Evolutionary conservation across 2,329 filamentous ascomycete species (phyloP).

Genomic region (Sporothrix mexicana): DNA sequence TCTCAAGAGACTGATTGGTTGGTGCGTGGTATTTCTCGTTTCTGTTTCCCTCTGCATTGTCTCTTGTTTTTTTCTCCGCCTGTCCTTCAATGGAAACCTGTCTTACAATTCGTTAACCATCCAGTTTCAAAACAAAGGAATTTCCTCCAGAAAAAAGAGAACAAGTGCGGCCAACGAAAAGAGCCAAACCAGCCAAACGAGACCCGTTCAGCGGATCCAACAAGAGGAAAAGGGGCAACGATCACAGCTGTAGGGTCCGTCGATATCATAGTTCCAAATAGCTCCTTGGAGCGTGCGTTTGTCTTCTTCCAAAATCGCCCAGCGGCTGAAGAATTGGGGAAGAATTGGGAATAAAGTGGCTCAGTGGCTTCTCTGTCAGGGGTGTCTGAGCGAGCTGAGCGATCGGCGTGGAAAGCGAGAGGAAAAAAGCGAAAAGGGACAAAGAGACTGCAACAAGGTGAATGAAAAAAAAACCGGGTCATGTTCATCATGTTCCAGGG

Average conservation of each 20-base stretch:
- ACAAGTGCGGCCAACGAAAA: background rate
- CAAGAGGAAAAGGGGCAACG: background rate
- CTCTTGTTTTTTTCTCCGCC: background rate
- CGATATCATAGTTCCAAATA: background rate
- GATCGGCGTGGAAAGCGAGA: slow-evolving; percentile 15
- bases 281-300: background rate
- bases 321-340: background rate
- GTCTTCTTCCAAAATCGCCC: background rate
- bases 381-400: slow-evolving; percentile 20
- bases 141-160: background rate
- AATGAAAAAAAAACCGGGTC: slow-evolving; percentile 13
- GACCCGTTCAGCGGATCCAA: background rate
- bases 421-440: slow-evolving; percentile 3
- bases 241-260: slow-evolving; percentile 17
- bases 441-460: too few relatives aligned
- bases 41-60: background rate
- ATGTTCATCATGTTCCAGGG: slow-evolving; percentile 5
- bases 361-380: background rate
- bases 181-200: background rate
- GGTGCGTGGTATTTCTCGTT: background rate
- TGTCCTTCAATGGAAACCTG: background rate
- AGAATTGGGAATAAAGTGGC: slow-evolving; percentile 15
- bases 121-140: slow-evolving; percentile 2
- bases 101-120: slow-evolving; percentile 11
- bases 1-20: slow-evolving; percentile 26